Conservation (phyloP, 495 filamentous ascomycete species). For the Pseudevernia furfuracea region DNA sequence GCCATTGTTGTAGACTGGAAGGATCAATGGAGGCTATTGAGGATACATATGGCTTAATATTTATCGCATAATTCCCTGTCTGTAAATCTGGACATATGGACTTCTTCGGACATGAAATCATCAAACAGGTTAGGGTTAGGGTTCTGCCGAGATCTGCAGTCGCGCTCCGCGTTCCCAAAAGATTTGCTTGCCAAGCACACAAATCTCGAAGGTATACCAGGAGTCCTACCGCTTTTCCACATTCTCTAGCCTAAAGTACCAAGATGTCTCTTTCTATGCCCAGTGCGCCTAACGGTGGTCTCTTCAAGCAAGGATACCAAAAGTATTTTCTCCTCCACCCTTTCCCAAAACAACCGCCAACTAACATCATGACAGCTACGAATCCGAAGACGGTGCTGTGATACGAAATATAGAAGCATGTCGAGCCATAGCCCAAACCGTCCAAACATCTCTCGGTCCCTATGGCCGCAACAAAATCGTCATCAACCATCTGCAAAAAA, state of each 20-base stretch:
- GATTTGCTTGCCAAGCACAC: neutral
- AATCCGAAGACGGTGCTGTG: conserved; percentile 97
- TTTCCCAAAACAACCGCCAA: conserved; percentile 14
- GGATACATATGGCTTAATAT: too few species aligned
- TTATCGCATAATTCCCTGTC: neutral
- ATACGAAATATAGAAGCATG: conserved; percentile 98
- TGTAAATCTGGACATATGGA: neutral
- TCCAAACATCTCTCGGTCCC: conserved; percentile 92
- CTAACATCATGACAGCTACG: conserved; percentile 56
- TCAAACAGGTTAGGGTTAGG: neutral
- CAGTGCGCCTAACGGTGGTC: conserved; percentile 77
- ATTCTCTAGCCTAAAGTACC: too few species aligned
- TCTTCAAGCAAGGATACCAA: conserved; percentile 97
- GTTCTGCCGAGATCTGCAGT: conserved; percentile 1
- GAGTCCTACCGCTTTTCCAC: neutral
- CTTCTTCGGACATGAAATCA: neutral
- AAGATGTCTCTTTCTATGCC: conserved; percentile 92
- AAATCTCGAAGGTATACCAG: neutral
- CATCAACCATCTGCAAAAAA: conserved; percentile 99
- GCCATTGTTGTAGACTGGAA: neutral
- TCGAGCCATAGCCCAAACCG: conserved; percentile 87
- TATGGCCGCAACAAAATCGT: conserved; percentile 99
- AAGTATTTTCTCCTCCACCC: conserved; percentile 53
- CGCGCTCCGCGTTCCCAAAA: neutral
- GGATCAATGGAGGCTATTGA: neutral